These are phyloP conservation scores for Saposhnikovia divaricata DNA, from an alignment of 129 eudicot species.

Conservation along the genomic window DNA sequence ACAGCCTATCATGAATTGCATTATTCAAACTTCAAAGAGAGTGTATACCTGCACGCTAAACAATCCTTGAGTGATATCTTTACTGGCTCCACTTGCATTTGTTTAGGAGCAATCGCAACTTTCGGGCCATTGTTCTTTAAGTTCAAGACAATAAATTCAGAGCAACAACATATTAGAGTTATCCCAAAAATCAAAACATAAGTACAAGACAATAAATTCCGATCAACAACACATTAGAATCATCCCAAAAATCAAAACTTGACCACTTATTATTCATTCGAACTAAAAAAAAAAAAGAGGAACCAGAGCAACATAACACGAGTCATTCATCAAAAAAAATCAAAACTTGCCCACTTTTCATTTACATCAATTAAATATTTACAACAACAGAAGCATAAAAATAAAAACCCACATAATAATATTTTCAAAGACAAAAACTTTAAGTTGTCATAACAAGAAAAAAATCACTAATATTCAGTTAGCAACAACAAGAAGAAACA, in stretches of 20 bases:
- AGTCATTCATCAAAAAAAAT: not conserved
- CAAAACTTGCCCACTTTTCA: not conserved
- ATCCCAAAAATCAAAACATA: not conserved
- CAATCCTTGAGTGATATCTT: constrained; percentile 97
- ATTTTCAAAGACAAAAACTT: not conserved
- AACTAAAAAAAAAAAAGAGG: too few species aligned
- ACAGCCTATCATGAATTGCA: not conserved
- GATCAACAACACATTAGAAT: too few species aligned
- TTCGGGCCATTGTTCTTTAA: constrained; percentile 34
- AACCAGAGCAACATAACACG: not conserved
- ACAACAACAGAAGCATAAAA: too few species aligned
- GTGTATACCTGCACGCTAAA: constrained; percentile 85
- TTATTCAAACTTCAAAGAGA: not conserved
- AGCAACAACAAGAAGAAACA: not conserved
- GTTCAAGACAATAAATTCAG: not conserved
- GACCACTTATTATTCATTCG: too few species aligned
- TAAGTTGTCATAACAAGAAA: not conserved
- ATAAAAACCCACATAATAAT: not conserved
- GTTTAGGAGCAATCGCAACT: constrained; percentile 31
- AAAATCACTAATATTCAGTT: not conserved
- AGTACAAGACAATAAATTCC: not conserved
- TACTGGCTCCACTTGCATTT: constrained; percentile 55
- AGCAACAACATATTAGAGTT: not conserved
- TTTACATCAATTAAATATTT: not conserved
- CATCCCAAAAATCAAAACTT: not conserved